Conservation (phyloP, 106 monocot species). For the Dioscorea dumetorum region DNA sequence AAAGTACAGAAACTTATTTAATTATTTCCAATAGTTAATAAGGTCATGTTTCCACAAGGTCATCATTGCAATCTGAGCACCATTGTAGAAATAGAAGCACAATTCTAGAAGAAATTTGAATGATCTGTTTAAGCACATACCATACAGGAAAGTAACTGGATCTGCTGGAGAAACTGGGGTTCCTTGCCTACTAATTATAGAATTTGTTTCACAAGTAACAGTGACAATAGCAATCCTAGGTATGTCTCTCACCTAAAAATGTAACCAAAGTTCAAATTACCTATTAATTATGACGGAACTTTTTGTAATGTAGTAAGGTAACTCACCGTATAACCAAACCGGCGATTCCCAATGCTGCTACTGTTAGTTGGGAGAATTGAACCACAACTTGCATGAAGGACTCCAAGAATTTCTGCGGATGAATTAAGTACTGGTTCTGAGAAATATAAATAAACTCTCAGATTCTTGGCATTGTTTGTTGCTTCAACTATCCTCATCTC, state of each 20-base stretch:
- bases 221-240: slow-evolving; percentile 43
- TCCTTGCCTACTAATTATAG: slow-evolving; percentile 60
- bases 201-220: slow-evolving; percentile 32
- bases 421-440: slow-evolving; percentile 87
- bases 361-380: slow-evolving; percentile 43
- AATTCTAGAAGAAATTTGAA: too few species aligned
- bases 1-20: too few species aligned
- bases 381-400: slow-evolving; percentile 52
- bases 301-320: neutral
- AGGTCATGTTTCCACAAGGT: too few species aligned
- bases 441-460: slow-evolving; percentile 72
- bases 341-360: slow-evolving; percentile 52
- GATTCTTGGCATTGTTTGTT: slow-evolving; percentile 52
- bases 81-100: too few species aligned
- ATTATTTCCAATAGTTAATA: too few species aligned
- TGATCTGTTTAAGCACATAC: slow-evolving; percentile 8
- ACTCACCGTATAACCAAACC: slow-evolving; percentile 72
- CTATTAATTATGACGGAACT: neutral
- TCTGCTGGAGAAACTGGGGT: slow-evolving; percentile 41
- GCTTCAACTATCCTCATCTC: slow-evolving; percentile 60
- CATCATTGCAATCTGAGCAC: too few species aligned
- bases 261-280: neutral
- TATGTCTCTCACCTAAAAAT: slow-evolving; percentile 36
- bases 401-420: slow-evolving; percentile 54
- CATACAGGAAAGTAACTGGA: slow-evolving; percentile 63